A percentile compares a stretch with the other conserved stretches of the same genome.
Evolutionary conservation across 2,329 filamentous ascomycete genomes (phyloP).

Genomic region (Chaetomium strumarium): DNA sequence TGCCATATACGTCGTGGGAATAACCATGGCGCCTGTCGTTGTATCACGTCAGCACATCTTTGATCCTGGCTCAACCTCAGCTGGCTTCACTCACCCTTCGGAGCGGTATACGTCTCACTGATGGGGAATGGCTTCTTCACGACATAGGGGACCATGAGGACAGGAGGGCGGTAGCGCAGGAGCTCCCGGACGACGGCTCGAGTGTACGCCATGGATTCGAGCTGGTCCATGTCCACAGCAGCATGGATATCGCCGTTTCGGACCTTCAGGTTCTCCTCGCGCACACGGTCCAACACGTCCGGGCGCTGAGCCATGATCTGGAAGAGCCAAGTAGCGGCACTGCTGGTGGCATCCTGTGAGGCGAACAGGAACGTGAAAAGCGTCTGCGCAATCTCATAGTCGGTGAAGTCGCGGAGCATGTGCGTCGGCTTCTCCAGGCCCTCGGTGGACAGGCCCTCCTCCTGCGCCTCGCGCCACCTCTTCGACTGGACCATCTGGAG

Average conservation of each 20-base stretch:
- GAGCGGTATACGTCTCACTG: conserved; percentile 79
- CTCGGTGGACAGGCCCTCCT: conserved; percentile 62
- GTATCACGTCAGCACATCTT: not conserved
- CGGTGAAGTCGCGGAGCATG: conserved; percentile 77
- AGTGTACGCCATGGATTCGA: conserved; percentile 86
- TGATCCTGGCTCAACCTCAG: not conserved
- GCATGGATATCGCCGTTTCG: conserved; percentile 69
- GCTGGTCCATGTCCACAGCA: conserved; percentile 71
- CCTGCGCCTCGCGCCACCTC: conserved; percentile 72
- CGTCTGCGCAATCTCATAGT: conserved; percentile 88
- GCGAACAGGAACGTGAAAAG: conserved; percentile 96
- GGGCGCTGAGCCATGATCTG: conserved; percentile 90
- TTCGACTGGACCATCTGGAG: conserved; percentile 81
- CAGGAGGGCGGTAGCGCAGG: conserved; percentile 88
- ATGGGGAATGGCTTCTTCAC: conserved; percentile 95
- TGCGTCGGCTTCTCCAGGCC: conserved; percentile 73
- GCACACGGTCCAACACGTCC: conserved; percentile 83
- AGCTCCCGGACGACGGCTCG: conserved; percentile 87
- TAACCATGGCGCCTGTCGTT: conserved; percentile 72
- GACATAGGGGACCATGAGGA: conserved; percentile 93
- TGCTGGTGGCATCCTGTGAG: conserved; percentile 93
- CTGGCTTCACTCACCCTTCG: conserved; percentile 58
- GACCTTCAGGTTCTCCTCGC: conserved; percentile 78
- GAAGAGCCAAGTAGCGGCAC: conserved; percentile 90
- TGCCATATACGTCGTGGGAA: conserved; percentile 84